Conservation (phyloP, 2,329 filamentous ascomycete genomes). For the Dactylellina sp. region DNA sequence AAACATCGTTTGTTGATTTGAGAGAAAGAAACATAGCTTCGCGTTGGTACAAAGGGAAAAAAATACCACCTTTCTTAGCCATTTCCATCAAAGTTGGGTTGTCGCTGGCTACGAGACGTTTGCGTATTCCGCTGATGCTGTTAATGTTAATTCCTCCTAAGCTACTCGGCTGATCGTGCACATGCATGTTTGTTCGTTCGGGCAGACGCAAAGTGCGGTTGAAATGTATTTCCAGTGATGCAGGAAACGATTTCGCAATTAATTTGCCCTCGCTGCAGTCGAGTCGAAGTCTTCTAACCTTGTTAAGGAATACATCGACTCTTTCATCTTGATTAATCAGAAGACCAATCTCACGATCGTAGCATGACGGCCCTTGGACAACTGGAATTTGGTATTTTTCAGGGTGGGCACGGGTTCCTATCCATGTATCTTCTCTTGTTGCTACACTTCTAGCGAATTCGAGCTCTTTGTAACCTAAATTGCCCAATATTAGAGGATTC, state of each 20-base stretch:
- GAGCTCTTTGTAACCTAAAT: conserved; percentile 4
- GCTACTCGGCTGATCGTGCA: conserved; percentile 12
- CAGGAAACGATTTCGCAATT: conserved; percentile 7
- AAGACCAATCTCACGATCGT: not conserved
- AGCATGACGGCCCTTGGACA: conserved; percentile 2
- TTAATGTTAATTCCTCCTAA: not conserved
- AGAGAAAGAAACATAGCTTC: conserved; percentile 66
- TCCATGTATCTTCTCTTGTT: not conserved
- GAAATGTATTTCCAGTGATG: conserved; percentile 10
- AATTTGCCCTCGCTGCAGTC: conserved; percentile 8
- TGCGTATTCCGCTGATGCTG: conserved; percentile 7
- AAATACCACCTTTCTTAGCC: conserved; percentile 64
- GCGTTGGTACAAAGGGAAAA: conserved; percentile 67
- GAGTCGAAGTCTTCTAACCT: not conserved
- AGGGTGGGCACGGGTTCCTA: not conserved
- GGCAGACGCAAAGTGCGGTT: conserved; percentile 12
- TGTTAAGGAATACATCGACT: not conserved
- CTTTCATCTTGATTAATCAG: conserved; percentile 6
- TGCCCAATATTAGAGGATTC: not conserved
- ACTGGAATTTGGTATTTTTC: conserved; percentile 7
- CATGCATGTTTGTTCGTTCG: not conserved
- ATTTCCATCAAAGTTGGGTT: conserved; percentile 59
- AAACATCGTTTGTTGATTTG: conserved; percentile 61
- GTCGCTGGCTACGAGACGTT: conserved; percentile 11
- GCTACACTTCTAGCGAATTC: not conserved